Base-by-base conservation (phyloP, 352 stramenopile genomes). In the Pythium aquatile region DNA sequence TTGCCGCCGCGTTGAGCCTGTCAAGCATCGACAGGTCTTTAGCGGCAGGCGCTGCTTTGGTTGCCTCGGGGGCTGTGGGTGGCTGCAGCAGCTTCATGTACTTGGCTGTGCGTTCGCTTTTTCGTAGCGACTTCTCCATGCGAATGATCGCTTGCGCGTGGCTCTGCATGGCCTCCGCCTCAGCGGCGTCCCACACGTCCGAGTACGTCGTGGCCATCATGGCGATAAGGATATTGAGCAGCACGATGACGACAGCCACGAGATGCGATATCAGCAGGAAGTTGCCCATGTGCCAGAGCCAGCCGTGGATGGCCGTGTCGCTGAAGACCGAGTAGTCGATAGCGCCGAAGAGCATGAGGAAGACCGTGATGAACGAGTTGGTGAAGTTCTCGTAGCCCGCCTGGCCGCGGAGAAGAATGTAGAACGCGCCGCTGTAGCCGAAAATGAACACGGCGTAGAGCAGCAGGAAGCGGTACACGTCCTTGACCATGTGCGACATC, bases 401-500 rank as follows among this genome's bases (percentile, higher is more conserved):
- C 14, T 71, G 78, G 32, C 77, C 79, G 5, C 83, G 77, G 24
- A 92, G 53, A n/a, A 92, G 53, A 26, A 88, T 72, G 62, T 87
- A 92, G 46, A 90, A 92, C 5, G 81, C 82, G 24, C 81, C 83
- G 49, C 76, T 90, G 54, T 88, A 89, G 46, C 81, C 81, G 24
- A 87, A 74, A 35, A 89, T 70, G 61, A 92, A 92, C 4, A 90
- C 81, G 1, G 70, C 77, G 62, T 90, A 92, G 20, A 92, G 73
- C 48, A 92, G 61, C 14, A 87, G 69, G 56, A 92, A 92, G 5
- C 79, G 79, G 53, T 81, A 78, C 46, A 89, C 77, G 49, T 92
- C 83, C 32, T 76, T 85, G 24, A 84, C 68, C 76, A 92, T 85
- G 68, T 86, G 77, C 11, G 73, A 76, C 83, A 92, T 90, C 83